These are phyloP conservation scores for Plasmopara muralis DNA, from an alignment of 352 stramenopile genomes.

Conservation along the genomic window DNA sequence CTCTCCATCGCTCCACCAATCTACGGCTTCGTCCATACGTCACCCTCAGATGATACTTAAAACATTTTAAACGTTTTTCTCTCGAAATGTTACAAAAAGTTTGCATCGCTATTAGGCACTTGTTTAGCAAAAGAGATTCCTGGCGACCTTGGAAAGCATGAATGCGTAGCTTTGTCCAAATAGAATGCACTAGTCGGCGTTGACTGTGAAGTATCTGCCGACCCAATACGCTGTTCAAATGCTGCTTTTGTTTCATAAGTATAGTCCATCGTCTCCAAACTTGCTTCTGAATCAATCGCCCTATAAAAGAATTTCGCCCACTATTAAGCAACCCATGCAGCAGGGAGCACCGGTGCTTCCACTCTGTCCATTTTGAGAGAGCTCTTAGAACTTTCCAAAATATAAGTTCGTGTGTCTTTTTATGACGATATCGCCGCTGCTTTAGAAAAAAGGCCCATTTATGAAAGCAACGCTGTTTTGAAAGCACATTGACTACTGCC, in stretches of 20 bases:
- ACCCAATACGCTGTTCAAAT: conserved; percentile 3
- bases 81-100: conserved; percentile 8
- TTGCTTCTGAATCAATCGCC: conserved; percentile 16
- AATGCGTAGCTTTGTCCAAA: conserved; percentile 18
- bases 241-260: conserved; percentile 13
- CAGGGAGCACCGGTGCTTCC: conserved; percentile 1
- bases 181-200: conserved; percentile 1
- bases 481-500: conserved; percentile 8
- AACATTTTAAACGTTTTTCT: conserved; percentile 2
- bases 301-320: conserved; percentile 19
- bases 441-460: conserved; percentile 15
- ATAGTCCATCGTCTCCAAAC: conserved; percentile 26
- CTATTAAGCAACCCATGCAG: conserved; percentile 9
- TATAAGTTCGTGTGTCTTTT: conserved; percentile 14
- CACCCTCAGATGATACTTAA: conserved; percentile 1
- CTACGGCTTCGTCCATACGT: conserved; percentile 7
- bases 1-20: conserved; percentile 17
- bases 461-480: conserved; percentile 19
- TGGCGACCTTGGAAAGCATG: conserved; percentile 15
- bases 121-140: conserved; percentile 3
- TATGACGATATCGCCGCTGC: conserved; percentile 6
- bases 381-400: conserved; percentile 16
- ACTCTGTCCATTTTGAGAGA: conserved; percentile 4
- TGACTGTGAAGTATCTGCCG: not conserved
- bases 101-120: conserved; percentile 12